Percentiles rank a stretch among this genome's conserved stretches.
phyloP scores from a whole-genome alignment of 2,329 filamentous ascomycete genomes.

The Tolypocladium endophyticum region DNA sequence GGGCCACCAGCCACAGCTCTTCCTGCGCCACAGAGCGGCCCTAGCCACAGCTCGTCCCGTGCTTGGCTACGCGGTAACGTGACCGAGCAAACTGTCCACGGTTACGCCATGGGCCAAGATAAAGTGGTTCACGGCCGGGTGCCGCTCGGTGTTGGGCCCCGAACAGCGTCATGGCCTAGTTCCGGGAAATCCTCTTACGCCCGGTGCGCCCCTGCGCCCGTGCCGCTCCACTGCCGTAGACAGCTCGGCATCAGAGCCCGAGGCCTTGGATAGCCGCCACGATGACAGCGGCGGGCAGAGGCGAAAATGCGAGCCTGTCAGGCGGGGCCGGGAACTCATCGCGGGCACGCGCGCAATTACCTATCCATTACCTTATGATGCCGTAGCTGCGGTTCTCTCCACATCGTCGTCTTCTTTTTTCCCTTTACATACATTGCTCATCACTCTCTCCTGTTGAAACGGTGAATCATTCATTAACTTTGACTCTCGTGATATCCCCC shows the following conservation, averaged over 20 bases:
- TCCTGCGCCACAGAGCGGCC: neutral
- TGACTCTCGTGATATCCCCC: neutral
- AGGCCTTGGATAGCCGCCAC: slow-evolving; percentile 6
- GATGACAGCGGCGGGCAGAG: too few relatives aligned
- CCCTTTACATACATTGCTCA: neutral
- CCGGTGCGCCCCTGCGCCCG: neutral
- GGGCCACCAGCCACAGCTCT: neutral
- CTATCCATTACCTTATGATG: slow-evolving; percentile 2
- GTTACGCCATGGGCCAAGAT: too few relatives aligned
- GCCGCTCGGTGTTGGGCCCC: neutral
- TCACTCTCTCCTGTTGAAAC: neutral
- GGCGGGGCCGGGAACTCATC: neutral
- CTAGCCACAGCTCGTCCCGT: too few relatives aligned
- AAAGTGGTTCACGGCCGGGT: neutral
- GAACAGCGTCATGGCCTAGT: neutral
- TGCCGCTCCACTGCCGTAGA: neutral
- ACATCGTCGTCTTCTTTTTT: slow-evolving; percentile 2
- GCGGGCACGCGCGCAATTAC: neutral
- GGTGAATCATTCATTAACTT: neutral
- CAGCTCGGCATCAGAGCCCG: neutral
- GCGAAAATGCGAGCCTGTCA: neutral
- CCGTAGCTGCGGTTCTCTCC: slow-evolving; percentile 5
- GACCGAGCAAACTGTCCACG: too few relatives aligned
- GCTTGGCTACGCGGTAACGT: too few relatives aligned
- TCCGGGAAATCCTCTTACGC: slow-evolving; percentile 25